phyloP scores from a whole-genome alignment of 2,329 filamentous ascomycete genomes.

The Fusarium pseudonygamai region DNA sequence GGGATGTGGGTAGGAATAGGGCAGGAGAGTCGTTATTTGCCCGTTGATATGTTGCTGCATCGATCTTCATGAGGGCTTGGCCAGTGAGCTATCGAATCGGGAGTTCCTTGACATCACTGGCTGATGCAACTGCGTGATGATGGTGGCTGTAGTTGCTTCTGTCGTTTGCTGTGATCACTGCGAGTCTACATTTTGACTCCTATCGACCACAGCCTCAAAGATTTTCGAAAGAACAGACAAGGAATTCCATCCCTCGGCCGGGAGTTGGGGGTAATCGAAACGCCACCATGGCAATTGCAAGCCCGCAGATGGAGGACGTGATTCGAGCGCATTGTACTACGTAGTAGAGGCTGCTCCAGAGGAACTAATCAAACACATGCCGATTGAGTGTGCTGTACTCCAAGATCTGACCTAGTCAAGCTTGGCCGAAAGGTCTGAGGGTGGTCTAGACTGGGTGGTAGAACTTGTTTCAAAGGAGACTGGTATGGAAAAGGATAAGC shows the following conservation, averaged over 20 bases:
- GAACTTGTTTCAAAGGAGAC: slow-evolving; percentile 3
- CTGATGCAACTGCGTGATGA: not conserved
- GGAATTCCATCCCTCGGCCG: not conserved
- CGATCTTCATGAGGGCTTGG: not conserved
- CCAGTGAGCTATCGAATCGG: not conserved
- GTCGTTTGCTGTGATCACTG: not conserved
- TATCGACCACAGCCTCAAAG: not conserved
- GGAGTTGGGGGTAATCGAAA: not conserved
- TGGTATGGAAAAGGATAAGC: not conserved
- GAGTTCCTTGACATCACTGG: not conserved
- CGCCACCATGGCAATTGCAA: slow-evolving; percentile 1
- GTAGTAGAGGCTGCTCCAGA: not conserved
- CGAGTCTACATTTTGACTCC: not conserved
- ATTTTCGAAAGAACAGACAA: not conserved
- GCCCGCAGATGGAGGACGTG: not conserved
- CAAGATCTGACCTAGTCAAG: not conserved
- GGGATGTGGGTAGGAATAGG: not conserved
- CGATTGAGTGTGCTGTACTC: not conserved
- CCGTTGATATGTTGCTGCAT: not conserved
- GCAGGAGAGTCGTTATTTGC: not conserved
- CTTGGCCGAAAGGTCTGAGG: not conserved
- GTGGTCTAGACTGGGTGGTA: not conserved
- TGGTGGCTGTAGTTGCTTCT: not conserved
- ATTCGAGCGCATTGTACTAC: not conserved
- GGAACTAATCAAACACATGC: not conserved